Evolutionary conservation across 768 basidiomycete species (phyloP).

Genomic region (Cantharellus anzutake): DNA sequence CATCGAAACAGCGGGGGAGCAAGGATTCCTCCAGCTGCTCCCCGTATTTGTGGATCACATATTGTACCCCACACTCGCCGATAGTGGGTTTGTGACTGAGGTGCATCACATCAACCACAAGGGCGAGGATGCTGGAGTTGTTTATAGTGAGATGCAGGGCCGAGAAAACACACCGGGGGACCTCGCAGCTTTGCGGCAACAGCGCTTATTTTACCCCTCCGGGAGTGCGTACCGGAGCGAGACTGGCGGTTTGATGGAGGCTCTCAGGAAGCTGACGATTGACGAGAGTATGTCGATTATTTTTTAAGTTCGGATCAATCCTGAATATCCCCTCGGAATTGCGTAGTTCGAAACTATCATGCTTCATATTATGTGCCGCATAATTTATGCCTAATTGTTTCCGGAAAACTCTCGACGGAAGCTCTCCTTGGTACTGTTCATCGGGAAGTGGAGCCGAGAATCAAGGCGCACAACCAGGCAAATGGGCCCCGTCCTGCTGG

Average conservation of each 20-base stretch:
- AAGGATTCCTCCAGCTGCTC: conserved; percentile 71
- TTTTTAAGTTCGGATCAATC: not conserved
- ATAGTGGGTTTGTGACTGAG: conserved; percentile 61
- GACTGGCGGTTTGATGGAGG: conserved; percentile 91
- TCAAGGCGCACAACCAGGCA: conserved; percentile 56
- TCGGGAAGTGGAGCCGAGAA: conserved; percentile 60
- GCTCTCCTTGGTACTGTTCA: conserved; percentile 72
- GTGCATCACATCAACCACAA: conserved; percentile 86
- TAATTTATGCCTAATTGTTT: conserved; percentile 75
- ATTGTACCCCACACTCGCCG: conserved; percentile 84
- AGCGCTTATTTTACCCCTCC: conserved; percentile 60
- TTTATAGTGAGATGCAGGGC: conserved; percentile 95
- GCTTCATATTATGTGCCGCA: conserved; percentile 81
- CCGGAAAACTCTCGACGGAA: conserved; percentile 63
- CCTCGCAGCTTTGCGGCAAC: conserved; percentile 74
- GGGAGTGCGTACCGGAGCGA: conserved; percentile 87
- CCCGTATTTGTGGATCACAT: conserved; percentile 94
- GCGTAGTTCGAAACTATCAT: conserved; percentile 75
- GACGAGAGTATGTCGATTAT: conserved; percentile 48
- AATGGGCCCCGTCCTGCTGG: conserved; percentile 49
- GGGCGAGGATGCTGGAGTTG: conserved; percentile 87
- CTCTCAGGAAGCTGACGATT: conserved; percentile 63
- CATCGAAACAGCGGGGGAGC: conserved; percentile 83
- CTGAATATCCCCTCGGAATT: not conserved
- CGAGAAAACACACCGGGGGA: conserved; percentile 85